Base-by-base conservation (phyloP, 2,329 filamentous ascomycete genomes). In the Teratosphaeria epicoccoides region DNA sequence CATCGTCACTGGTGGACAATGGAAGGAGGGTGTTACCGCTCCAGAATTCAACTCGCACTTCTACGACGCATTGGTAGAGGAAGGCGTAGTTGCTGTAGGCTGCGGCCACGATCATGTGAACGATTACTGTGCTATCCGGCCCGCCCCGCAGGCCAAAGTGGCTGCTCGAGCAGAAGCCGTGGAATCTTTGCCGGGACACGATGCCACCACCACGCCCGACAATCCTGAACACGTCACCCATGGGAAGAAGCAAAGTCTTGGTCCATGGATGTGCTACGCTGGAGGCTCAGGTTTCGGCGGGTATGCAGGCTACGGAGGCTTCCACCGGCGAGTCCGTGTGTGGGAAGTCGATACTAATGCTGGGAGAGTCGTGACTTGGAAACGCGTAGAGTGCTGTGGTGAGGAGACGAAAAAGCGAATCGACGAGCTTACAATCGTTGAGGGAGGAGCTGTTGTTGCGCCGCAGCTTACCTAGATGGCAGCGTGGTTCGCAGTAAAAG, bases 61-160 rank as follows among this genome's bases (percentile, higher is more conserved):
- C 73, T 85, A 85, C 56, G 85, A 95, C 65, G 91, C 88, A 2
- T 76, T 98, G 7, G 82, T 94, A 7, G 84, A 94, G 60, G 82
- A 95, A 68, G 87, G 87, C 28, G 78, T 98, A 28, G 78, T 89
- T 52, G 84, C 93, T 72, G 87, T 95, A 56, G 91, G 87, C 62
- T 94, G 88, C 64, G 91, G 91, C 66, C 91, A 97, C 67, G 93
- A 98, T 65, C 93, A 98, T 66, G 91, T 86, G 58, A 98, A 98
- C 66, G 93, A 98, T 65, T 97, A 96, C 68, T 98, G 93, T 68
- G 83, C 87, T 57, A 77, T 96, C 1, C 66, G 68, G 26, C 62
- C 62, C 6, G 69, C 61, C 2, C 6, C 43, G 6, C 6, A 46
- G 5, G 17, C 43, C 24, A 17, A 5, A 40, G 14, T 40, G 33